A percentile compares a stretch with the other conserved stretches of the same genome.
phyloP scores from a whole-genome alignment of 2,329 filamentous ascomycete species.

The Parascedosporium putredinis region DNA sequence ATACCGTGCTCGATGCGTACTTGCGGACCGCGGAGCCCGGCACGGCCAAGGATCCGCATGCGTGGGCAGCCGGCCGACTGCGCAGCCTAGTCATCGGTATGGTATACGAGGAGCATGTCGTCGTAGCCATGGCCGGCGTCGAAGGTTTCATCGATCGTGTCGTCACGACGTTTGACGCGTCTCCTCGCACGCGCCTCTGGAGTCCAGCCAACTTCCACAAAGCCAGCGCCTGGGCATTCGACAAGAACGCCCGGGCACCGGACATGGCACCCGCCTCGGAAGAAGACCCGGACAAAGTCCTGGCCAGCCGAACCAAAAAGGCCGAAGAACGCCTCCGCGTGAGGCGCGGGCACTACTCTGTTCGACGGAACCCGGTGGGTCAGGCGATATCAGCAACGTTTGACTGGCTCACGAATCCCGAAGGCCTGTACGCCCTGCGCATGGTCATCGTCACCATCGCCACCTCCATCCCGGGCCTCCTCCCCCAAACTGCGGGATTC shows the following conservation, averaged over 20 bases:
- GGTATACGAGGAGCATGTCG: conserved; percentile 35
- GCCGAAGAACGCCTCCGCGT: conserved; percentile 18
- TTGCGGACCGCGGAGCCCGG: conserved; percentile 21
- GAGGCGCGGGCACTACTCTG: conserved; percentile 17
- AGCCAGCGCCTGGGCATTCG: conserved; percentile 26
- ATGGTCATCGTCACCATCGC: conserved; percentile 37
- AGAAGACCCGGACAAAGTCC: not conserved
- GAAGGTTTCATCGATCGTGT: conserved; percentile 27
- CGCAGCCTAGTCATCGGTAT: conserved; percentile 33
- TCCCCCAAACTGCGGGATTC: conserved; percentile 34
- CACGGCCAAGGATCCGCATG: conserved; percentile 23
- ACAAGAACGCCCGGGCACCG: conserved; percentile 3
- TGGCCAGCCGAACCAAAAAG: not conserved
- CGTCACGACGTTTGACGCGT: conserved; percentile 23
- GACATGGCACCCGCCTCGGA: not conserved
- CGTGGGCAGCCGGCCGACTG: conserved; percentile 17
- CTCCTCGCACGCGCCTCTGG: conserved; percentile 28
- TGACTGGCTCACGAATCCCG: conserved; percentile 30
- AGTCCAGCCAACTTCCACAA: conserved; percentile 28
- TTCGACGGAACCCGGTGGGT: conserved; percentile 2
- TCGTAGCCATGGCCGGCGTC: conserved; percentile 15
- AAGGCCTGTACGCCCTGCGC: conserved; percentile 35
- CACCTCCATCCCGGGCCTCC: conserved; percentile 27
- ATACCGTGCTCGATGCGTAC: not conserved
- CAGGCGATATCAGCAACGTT: conserved; percentile 6